phyloP scores from a whole-genome alignment of 225 moss, liverwort and hornwort species.

The Marchantia polymorpha region DNA sequence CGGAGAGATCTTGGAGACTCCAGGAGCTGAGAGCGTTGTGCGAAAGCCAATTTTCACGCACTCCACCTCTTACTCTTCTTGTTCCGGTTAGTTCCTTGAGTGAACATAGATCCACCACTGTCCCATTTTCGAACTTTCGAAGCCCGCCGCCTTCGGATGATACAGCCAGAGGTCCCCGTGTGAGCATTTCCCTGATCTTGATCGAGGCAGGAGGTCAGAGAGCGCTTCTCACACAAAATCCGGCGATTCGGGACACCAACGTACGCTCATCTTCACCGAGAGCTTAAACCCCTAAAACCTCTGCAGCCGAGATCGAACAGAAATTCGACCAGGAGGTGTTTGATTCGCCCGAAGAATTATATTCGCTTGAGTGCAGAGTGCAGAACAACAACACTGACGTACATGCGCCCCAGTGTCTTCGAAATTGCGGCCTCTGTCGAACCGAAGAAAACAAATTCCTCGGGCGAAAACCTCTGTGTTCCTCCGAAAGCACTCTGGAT shows the following conservation, averaged over 20 bases:
- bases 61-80: background rate
- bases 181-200: background rate
- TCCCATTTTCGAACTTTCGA: background rate
- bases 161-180: background rate
- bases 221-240: background rate
- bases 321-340: too few relatives aligned
- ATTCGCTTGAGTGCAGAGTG: too few relatives aligned
- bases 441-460: background rate
- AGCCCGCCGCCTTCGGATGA: background rate
- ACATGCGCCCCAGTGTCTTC: too few relatives aligned
- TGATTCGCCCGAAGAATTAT: too few relatives aligned
- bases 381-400: too few relatives aligned
- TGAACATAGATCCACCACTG: background rate
- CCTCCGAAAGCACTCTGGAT: background rate
- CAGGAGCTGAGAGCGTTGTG: too few relatives aligned
- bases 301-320: background rate
- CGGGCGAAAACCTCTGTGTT: background rate
- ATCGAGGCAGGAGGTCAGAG: background rate
- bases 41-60: background rate
- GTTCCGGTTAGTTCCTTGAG: background rate
- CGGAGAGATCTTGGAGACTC: background rate
- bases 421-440: background rate
- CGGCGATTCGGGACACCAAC: background rate
- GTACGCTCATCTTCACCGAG: background rate
- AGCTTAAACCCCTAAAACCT: slow-evolving; percentile 6